Conservation (phyloP, 805 yeast genomes). For the Lipomyces sp. region DNA sequence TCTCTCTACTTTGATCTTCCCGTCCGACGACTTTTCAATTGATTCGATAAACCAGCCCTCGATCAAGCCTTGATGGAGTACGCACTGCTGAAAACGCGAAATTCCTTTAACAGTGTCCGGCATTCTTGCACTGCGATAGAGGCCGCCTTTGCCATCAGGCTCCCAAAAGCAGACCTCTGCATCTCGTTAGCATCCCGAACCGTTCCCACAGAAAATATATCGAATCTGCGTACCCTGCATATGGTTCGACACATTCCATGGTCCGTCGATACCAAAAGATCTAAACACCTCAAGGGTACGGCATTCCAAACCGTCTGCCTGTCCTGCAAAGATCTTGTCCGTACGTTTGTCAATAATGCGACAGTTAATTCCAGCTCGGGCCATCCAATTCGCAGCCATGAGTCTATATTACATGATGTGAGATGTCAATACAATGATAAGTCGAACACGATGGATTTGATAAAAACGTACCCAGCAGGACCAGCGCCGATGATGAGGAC, state of each 20-base stretch:
- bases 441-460: no score
- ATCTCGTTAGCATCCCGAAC: not conserved
- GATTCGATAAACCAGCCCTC: constrained; percentile 35
- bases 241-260: constrained; percentile 34
- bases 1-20: constrained; percentile 17
- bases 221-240: constrained; percentile 37
- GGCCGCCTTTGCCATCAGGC: constrained; percentile 34
- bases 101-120: constrained; percentile 37
- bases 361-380: constrained; percentile 36
- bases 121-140: constrained; percentile 33
- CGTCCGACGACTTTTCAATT: constrained; percentile 25
- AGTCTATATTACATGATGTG: constrained; percentile 7
- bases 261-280: constrained; percentile 35
- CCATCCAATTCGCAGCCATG: constrained; percentile 39
- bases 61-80: constrained; percentile 38
- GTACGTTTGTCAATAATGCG: constrained; percentile 39
- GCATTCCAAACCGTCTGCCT: constrained; percentile 41
- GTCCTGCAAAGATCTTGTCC: constrained; percentile 36
- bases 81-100: constrained; percentile 36
- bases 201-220: not conserved
- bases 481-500: constrained; percentile 43
- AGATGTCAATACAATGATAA: no score
- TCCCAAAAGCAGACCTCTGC: constrained; percentile 32
- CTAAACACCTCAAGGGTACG: constrained; percentile 38
- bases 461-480: constrained; percentile 36